Percentiles rank a stretch among this genome's conserved stretches.
phyloP scores from a whole-genome alignment of 768 basidiomycete species.

The Calocera viscosa region DNA sequence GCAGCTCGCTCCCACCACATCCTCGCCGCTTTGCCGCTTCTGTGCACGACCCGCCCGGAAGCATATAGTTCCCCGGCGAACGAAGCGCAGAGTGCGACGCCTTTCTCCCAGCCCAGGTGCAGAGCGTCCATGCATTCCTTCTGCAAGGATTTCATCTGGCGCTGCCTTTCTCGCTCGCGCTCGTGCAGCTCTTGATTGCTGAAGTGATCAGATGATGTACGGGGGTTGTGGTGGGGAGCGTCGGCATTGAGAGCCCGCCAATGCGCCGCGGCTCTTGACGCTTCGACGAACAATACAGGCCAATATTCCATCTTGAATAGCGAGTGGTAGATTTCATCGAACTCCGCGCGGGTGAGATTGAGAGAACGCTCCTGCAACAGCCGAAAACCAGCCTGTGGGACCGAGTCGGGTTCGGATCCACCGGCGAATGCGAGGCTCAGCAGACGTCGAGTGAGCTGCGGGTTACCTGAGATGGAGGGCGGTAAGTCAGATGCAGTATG shows the following conservation, averaged over 20 bases:
- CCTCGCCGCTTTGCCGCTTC: not conserved
- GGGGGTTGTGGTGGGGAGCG: not conserved
- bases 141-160: not conserved
- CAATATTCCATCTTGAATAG: not conserved
- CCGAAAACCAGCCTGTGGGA: not conserved
- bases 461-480: not conserved
- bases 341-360: not conserved
- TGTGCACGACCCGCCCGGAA: not conserved
- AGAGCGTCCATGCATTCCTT: not conserved
- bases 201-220: not conserved
- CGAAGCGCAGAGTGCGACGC: not conserved
- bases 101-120: not conserved
- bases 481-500: not conserved
- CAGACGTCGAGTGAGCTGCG: not conserved
- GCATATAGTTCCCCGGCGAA: not conserved
- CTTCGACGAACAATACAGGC: not conserved
- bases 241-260: not conserved
- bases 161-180: not conserved
- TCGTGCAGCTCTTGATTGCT: not conserved
- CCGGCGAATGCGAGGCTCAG: not conserved
- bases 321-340: not conserved
- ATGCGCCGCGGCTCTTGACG: not conserved
- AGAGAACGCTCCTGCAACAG: not conserved
- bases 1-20: not conserved
- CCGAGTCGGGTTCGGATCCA: not conserved